Base-by-base conservation (phyloP, 768 basidiomycete species). In the Tubosaeta brunneosetosa region DNA sequence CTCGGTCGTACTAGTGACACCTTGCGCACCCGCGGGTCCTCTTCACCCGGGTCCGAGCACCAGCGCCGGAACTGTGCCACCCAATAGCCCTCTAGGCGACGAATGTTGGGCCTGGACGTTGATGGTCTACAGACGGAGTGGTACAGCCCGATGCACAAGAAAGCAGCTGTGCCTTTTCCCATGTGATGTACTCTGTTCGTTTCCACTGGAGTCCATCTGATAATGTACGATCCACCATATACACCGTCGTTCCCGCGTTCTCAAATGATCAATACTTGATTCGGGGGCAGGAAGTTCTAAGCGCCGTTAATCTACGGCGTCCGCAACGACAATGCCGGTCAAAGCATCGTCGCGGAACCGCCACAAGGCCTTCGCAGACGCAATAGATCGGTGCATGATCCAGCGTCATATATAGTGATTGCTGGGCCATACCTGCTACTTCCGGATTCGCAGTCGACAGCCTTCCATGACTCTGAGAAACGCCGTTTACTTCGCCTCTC, bases 391-490 rank as follows among this genome's bases (percentile, higher is more conserved):
- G 63, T 50, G 54, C 52, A 38, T 57, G 62, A 62, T 59, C 55
- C 57, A 49, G 61, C 49, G 52, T 52, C 52, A 26, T 50, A 62
- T 65, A 65, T 54, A 56, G 65, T 44, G 60, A 51, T 57, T 50
- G 45, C 55, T 52, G 60, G 52, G 32, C 57, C 60, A 49, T 60
- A 49, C 65, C 40, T 56, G 60, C 60, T 59, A 50, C 62, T 62
- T 62, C 57, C 51, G 57, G 65, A 60, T 65, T 62, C 60, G 55
- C 65, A 65, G 48, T 56, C 62, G 55, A 64, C 22, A 55, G 53
- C 47, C 41, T 43, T 58, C 56, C 56, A 27, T 52, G 37, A 22
- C 52, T 50, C 49, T 60, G 65, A 65, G 38, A 52, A 62, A 62
- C 55, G 48, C 64, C 64, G 62, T 47, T 46, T 29, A 43, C 53